A percentile compares a stretch with the other conserved stretches of the same genome.
phyloP scores from a whole-genome alignment of 2,329 filamentous ascomycete genomes.

The Capronia coronata region DNA sequence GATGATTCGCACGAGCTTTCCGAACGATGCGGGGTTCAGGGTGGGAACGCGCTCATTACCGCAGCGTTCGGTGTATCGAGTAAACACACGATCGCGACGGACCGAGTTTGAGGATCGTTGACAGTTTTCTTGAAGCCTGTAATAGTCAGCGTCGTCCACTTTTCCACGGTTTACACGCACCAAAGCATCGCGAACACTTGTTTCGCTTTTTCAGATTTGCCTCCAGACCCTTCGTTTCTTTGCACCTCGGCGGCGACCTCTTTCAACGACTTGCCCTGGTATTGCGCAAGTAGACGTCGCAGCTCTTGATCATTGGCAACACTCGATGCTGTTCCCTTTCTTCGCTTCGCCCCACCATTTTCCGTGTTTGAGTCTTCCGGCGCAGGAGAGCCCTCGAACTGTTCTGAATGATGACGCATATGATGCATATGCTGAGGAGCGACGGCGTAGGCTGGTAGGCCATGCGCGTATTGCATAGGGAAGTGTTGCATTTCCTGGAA shows the following conservation, averaged over 20 bases:
- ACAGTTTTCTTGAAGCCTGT: slow-evolving; percentile 44
- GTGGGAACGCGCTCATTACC: slow-evolving; percentile 90
- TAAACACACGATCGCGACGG: slow-evolving; percentile 86
- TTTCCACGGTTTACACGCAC: slow-evolving; percentile 31
- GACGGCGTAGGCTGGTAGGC: slow-evolving; percentile 32
- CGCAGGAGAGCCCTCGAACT: slow-evolving; percentile 35
- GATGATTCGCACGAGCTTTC: slow-evolving; percentile 90
- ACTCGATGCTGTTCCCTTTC: slow-evolving; percentile 43
- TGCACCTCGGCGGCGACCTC: slow-evolving; percentile 46
- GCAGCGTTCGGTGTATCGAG: slow-evolving; percentile 88
- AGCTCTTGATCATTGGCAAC: slow-evolving; percentile 46
- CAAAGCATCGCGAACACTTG: slow-evolving; percentile 49
- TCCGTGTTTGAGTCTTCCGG: slow-evolving; percentile 41
- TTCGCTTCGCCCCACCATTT: slow-evolving; percentile 36
- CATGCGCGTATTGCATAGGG: slow-evolving; percentile 37
- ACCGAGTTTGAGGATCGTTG: slow-evolving; percentile 58
- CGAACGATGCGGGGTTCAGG: slow-evolving; percentile 93
- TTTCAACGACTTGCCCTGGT: slow-evolving; percentile 41
- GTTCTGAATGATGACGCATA: slow-evolving; percentile 28
- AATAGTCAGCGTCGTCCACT: slow-evolving; percentile 7
- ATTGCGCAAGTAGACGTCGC: slow-evolving; percentile 42
- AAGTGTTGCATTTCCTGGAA: slow-evolving; percentile 31
- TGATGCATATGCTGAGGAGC: slow-evolving; percentile 33
- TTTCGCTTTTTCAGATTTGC: slow-evolving; percentile 47
- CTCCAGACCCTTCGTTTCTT: slow-evolving; percentile 44